These are phyloP conservation scores for Penicillium freii DNA, from an alignment of 2,329 filamentous ascomycete species.

Conservation along the genomic window DNA sequence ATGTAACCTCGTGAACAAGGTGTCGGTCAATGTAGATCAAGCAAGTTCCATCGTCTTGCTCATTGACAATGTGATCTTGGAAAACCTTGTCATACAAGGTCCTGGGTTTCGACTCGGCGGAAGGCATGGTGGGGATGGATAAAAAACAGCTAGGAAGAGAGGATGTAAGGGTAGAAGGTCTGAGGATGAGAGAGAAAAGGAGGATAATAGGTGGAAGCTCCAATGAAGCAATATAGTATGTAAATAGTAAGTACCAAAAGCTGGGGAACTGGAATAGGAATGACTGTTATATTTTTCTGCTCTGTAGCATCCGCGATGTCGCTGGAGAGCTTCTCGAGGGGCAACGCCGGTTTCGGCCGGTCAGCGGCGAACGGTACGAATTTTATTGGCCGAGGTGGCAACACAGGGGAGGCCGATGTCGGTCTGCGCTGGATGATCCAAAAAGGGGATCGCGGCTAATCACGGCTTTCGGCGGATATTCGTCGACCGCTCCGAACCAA, in stretches of 20 bases:
- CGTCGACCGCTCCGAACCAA: conserved; percentile 11
- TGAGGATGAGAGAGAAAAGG: not conserved
- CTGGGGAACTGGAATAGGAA: conserved; percentile 12
- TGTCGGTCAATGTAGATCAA: conserved; percentile 95
- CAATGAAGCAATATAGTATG: conserved; percentile 3
- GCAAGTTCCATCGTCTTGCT: conserved; percentile 89
- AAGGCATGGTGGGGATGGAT: conserved; percentile 64
- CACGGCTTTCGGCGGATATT: conserved; percentile 13
- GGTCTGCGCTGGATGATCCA: not conserved
- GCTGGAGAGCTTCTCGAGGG: conserved; percentile 33
- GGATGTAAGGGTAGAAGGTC: not conserved
- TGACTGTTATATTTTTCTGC: conserved; percentile 28
- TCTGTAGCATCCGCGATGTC: conserved; percentile 33
- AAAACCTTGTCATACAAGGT: conserved; percentile 99
- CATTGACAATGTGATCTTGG: conserved; percentile 88
- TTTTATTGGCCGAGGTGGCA: conserved; percentile 28
- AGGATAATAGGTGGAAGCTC: conserved; percentile 2
- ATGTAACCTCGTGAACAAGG: conserved; percentile 97
- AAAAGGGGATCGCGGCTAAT: conserved; percentile 21
- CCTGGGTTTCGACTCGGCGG: conserved; percentile 67
- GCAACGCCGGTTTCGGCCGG: conserved; percentile 38
- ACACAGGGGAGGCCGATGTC: conserved; percentile 18
- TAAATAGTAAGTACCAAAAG: conserved; percentile 4
- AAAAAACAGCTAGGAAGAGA: conserved; percentile 8
- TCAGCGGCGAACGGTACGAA: conserved; percentile 31